Evolutionary conservation across 129 eudicot species (phyloP).

Genomic region (Flaveria ramosissima): DNA sequence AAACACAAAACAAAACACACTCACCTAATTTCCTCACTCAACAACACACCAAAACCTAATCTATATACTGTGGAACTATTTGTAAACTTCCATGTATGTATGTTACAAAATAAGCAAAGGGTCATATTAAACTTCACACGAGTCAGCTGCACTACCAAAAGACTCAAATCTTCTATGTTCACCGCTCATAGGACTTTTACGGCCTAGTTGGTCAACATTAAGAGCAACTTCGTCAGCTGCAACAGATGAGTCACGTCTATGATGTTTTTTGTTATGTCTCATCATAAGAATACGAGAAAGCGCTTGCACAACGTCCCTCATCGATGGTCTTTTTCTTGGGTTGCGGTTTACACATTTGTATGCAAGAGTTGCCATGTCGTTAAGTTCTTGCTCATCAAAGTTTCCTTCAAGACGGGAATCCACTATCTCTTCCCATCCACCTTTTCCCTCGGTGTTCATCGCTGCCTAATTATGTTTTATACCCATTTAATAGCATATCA

Average conservation of each 20-base stretch:
- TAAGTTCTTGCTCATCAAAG: slow-evolving; percentile 65
- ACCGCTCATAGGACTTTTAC: slow-evolving; percentile 44
- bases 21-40: slow-evolving; percentile 32
- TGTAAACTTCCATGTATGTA: slow-evolving; percentile 27
- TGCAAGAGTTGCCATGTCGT: slow-evolving; percentile 79
- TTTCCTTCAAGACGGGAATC: slow-evolving; percentile 86
- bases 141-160: slow-evolving; percentile 59
- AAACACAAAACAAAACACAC: slow-evolving; percentile 21
- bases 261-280: slow-evolving; percentile 55
- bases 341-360: slow-evolving; percentile 72
- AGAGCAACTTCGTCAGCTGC: slow-evolving; percentile 56
- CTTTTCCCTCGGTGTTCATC: slow-evolving; percentile 75
- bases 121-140: slow-evolving; percentile 50
- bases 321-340: slow-evolving; percentile 76
- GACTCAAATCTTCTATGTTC: slow-evolving; percentile 72
- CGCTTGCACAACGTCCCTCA: slow-evolving; percentile 84
- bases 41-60: slow-evolving; percentile 33
- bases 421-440: slow-evolving; percentile 90
- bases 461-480: slow-evolving; percentile 60
- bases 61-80: slow-evolving; percentile 23
- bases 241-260: slow-evolving; percentile 46
- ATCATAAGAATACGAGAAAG: slow-evolving; percentile 55
- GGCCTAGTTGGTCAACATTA: slow-evolving; percentile 54
- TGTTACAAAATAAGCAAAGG: slow-evolving; percentile 35
- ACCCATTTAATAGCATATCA: slow-evolving; percentile 4